phyloP scores from a whole-genome alignment of 352 stramenopile species.

The Pythium rhizo-oryzae region DNA sequence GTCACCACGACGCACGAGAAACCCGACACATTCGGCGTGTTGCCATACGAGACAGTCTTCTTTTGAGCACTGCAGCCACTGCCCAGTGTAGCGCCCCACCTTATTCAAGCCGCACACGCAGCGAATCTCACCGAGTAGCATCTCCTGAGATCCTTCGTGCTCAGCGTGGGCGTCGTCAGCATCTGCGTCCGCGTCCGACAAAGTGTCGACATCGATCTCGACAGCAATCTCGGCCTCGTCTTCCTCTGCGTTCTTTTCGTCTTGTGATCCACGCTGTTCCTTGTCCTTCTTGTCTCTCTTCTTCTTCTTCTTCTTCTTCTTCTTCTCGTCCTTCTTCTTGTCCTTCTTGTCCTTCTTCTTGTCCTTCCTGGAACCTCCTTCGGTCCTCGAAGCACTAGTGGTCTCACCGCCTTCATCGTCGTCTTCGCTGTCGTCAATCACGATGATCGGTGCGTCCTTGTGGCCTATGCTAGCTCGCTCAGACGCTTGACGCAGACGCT shows the following conservation, averaged over 20 bases:
- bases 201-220: conserved; percentile 13
- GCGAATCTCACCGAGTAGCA: conserved; percentile 51
- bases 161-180: conserved; percentile 14
- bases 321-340: conserved; percentile 11
- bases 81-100: conserved; percentile 54
- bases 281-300: neutral
- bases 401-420: conserved; percentile 5
- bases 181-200: conserved; percentile 4
- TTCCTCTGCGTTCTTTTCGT: neutral
- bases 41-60: conserved; percentile 68
- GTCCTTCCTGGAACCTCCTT: neutral
- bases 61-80: conserved; percentile 73
- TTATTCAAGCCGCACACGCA: conserved; percentile 56
- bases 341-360: conserved; percentile 10
- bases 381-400: neutral
- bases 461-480: conserved; percentile 3
- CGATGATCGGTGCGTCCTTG: conserved; percentile 19
- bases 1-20: conserved; percentile 29
- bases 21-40: conserved; percentile 72
- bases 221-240: conserved; percentile 4
- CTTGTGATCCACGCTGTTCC: neutral
- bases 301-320: conserved; percentile 15
- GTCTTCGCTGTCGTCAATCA: conserved; percentile 24
- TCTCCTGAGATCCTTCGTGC: conserved; percentile 21
- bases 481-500: neutral